Conservation (phyloP, 2,329 filamentous ascomycete genomes). For the Penicillium oxalicum region DNA sequence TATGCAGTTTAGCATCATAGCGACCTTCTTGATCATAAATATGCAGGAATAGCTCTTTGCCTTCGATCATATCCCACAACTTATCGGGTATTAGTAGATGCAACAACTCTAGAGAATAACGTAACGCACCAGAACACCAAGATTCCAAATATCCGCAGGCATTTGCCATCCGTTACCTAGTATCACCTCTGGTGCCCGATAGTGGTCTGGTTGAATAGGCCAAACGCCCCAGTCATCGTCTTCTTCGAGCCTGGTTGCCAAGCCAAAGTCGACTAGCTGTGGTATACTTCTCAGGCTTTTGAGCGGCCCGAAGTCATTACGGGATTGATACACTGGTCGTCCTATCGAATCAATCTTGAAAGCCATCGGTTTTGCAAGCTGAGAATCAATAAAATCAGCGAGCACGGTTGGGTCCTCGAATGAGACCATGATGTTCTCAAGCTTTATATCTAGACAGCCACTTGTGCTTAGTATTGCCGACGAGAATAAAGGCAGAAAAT, state of each 20-base stretch:
- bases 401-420: slow-evolving; percentile 29
- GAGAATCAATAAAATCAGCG: slow-evolving; percentile 27
- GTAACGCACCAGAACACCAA: slow-evolving; percentile 32
- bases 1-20: slow-evolving; percentile 35
- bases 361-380: slow-evolving; percentile 28
- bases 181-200: slow-evolving; percentile 39
- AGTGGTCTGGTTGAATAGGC: slow-evolving; percentile 42
- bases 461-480: slow-evolving; percentile 12
- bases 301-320: slow-evolving; percentile 29
- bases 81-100: slow-evolving; percentile 21
- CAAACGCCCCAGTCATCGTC: slow-evolving; percentile 36
- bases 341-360: slow-evolving; percentile 31
- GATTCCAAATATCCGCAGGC: slow-evolving; percentile 39
- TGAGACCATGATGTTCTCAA: slow-evolving; percentile 40
- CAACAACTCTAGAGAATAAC: slow-evolving; percentile 13
- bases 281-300: slow-evolving; percentile 25
- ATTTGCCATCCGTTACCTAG: slow-evolving; percentile 36
- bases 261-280: slow-evolving; percentile 35
- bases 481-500: slow-evolving; percentile 8
- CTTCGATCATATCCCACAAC: slow-evolving; percentile 37
- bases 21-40: slow-evolving; percentile 30
- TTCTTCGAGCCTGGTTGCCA: slow-evolving; percentile 30
- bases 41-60: slow-evolving; percentile 33
- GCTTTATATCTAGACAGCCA: slow-evolving; percentile 36
- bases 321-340: slow-evolving; percentile 31